These are phyloP conservation scores for Rhinocladiella similis DNA, from an alignment of 2,329 filamentous ascomycete species.

Conservation along the genomic window DNA sequence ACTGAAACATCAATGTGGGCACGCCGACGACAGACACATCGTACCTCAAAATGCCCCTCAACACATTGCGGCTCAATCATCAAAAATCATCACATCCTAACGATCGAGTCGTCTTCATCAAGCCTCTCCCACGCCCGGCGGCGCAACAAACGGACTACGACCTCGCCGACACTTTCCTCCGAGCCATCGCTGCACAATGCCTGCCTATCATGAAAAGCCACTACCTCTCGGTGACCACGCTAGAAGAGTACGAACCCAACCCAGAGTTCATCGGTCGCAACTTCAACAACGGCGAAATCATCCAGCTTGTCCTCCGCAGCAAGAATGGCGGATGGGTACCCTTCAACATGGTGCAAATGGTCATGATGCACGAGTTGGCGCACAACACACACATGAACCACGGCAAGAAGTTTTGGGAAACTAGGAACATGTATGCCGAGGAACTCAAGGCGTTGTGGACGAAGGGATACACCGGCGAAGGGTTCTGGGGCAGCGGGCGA, in stretches of 20 bases:
- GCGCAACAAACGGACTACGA: conserved; percentile 49
- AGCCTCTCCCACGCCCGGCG: conserved; percentile 65
- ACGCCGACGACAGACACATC: neutral
- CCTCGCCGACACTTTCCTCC: conserved; percentile 68
- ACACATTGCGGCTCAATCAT: conserved; percentile 73
- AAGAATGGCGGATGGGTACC: conserved; percentile 69
- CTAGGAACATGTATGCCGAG: conserved; percentile 70
- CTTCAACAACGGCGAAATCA: conserved; percentile 85
- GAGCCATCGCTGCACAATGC: conserved; percentile 79
- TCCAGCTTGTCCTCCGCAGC: conserved; percentile 77
- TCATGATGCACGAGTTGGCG: conserved; percentile 91
- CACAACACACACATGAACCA: conserved; percentile 95
- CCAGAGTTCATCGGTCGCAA: conserved; percentile 82
- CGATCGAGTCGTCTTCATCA: conserved; percentile 74
- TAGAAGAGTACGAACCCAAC: conserved; percentile 83
- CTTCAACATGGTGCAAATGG: conserved; percentile 84
- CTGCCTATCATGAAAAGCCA: conserved; percentile 70
- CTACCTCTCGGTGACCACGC: conserved; percentile 63
- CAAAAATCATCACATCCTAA: conserved; percentile 31
- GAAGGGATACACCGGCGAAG: conserved; percentile 73
- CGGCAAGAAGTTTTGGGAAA: conserved; percentile 75
- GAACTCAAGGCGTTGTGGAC: conserved; percentile 72
- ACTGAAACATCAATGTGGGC: too few relatives aligned
- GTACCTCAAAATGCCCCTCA: conserved; percentile 65
- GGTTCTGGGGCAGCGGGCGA: conserved; percentile 75